These are phyloP conservation scores for Pseudopyricularia javanii DNA, from an alignment of 2,329 filamentous ascomycete genomes.

Conservation along the genomic window DNA sequence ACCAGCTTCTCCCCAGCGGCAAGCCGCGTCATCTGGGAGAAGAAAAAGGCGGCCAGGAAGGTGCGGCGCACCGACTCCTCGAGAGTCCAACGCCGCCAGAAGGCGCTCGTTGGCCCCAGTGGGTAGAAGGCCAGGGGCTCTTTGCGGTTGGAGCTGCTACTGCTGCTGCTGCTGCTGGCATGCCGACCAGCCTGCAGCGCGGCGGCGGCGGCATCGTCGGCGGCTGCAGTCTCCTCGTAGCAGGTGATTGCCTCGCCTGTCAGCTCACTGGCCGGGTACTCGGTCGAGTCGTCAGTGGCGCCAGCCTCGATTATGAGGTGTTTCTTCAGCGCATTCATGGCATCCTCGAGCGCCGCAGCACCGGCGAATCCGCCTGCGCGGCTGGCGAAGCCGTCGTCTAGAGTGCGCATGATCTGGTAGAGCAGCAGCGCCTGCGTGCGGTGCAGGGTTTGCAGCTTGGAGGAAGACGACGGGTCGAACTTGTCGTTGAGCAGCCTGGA, in stretches of 20 bases:
- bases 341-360: slow-evolving; percentile 18
- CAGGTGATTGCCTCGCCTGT: not conserved
- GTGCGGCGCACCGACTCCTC: slow-evolving; percentile 42
- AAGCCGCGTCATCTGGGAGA: slow-evolving; percentile 24
- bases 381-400: slow-evolving; percentile 26
- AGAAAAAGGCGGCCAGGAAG: slow-evolving; percentile 32
- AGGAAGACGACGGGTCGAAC: slow-evolving; percentile 14
- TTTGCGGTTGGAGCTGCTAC: not conserved
- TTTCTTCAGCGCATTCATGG: slow-evolving; percentile 18
- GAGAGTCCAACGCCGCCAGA: slow-evolving; percentile 39
- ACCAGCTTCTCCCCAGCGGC: slow-evolving; percentile 14
- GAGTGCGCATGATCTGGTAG: slow-evolving; percentile 31
- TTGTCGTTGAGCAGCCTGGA: slow-evolving; percentile 27
- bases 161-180: no score
- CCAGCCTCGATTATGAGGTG: slow-evolving; percentile 11
- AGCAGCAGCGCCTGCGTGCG: slow-evolving; percentile 28
- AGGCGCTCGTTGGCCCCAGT: slow-evolving; percentile 25
- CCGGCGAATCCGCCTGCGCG: slow-evolving; percentile 17
- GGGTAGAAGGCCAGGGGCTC: slow-evolving; percentile 17
- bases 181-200: not conserved
- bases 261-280: not conserved
- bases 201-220: slow-evolving; percentile 5
- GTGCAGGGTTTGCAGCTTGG: slow-evolving; percentile 18
- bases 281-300: not conserved
- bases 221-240: slow-evolving; percentile 10